These are phyloP conservation scores for Echria macrotheca DNA, from an alignment of 495 filamentous ascomycete species.

Conservation along the genomic window DNA sequence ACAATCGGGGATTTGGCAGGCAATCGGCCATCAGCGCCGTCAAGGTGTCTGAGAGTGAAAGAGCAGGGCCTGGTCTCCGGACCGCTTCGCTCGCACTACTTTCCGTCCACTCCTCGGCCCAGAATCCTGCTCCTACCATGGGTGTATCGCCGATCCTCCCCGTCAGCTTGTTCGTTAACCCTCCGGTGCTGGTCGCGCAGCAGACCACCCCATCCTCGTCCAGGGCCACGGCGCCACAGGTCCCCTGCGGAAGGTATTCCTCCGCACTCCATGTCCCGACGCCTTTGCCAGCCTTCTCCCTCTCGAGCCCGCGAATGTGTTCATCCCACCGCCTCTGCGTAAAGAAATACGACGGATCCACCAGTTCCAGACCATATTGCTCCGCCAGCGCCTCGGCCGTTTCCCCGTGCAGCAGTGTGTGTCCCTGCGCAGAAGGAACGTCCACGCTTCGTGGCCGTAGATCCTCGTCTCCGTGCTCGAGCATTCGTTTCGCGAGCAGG, in stretches of 20 bases:
- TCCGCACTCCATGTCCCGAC: conserved; percentile 40
- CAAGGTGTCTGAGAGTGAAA: conserved; percentile 37
- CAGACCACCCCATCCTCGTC: conserved; percentile 67
- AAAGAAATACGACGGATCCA: conserved; percentile 67
- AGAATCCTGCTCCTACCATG: conserved; percentile 79
- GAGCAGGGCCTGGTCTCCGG: conserved; percentile 23
- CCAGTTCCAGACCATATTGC: conserved; percentile 64
- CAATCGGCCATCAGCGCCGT: conserved; percentile 47
- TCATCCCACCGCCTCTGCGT: conserved; percentile 78
- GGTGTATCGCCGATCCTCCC: conserved; percentile 86
- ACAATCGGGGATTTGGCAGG: conserved; percentile 38
- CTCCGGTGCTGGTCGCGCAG: conserved; percentile 80
- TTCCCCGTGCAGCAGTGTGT: conserved; percentile 61
- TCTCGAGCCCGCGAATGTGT: conserved; percentile 61
- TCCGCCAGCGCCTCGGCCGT: conserved; percentile 62
- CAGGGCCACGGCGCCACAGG: conserved; percentile 75
- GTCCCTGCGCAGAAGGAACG: conserved; percentile 50
- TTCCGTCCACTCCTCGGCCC: conserved; percentile 77
- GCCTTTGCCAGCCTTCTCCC: conserved; percentile 35
- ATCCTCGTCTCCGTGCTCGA: conserved; percentile 56
- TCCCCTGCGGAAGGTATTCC: conserved; percentile 74
- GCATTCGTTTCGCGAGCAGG: conserved; percentile 62
- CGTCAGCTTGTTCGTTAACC: conserved; percentile 82
- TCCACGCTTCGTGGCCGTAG: conserved; percentile 23
- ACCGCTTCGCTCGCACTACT: conserved; percentile 14